phyloP scores from a whole-genome alignment of 176 grass and related monocot species.

The Echinochloa phyllopogon region DNA sequence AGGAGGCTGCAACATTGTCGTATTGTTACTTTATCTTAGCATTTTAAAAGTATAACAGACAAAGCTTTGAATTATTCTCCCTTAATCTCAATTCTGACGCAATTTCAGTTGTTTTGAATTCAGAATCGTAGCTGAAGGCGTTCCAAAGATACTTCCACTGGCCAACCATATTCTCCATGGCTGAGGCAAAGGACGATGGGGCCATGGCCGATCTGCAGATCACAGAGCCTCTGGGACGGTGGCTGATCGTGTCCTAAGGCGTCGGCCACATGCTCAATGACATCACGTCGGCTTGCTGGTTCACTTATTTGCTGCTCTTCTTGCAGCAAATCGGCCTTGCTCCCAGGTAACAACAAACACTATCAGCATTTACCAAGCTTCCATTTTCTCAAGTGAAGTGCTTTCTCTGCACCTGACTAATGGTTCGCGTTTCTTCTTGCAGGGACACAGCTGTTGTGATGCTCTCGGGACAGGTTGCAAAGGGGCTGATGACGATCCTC shows the following conservation, averaged over 20 bases:
- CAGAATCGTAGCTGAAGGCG: slow-evolving; percentile 2
- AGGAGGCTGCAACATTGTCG: not conserved
- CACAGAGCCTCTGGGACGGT: slow-evolving; percentile 51
- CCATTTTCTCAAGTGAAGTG: no score
- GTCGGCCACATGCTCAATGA: slow-evolving; percentile 84
- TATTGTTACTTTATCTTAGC: not conserved
- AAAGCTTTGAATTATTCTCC: not conserved
- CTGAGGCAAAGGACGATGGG: no score
- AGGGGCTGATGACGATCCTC: slow-evolving; percentile 63
- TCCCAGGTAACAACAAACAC: slow-evolving; percentile 55
- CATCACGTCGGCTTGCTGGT: slow-evolving; percentile 83
- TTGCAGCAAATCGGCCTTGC: slow-evolving; percentile 67
- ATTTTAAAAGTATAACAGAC: not conserved
- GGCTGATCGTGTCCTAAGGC: slow-evolving; percentile 63
- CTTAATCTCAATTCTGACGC: not conserved
- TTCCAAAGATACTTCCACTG: not conserved
- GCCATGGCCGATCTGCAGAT: no score
- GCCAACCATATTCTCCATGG: slow-evolving; percentile 3
- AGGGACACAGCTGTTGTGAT: slow-evolving; percentile 71
- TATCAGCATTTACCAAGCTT: no score
- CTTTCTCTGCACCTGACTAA: not conserved
- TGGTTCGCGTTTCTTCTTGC: not conserved
- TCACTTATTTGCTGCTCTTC: slow-evolving; percentile 81
- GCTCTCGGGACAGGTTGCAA: slow-evolving; percentile 77
- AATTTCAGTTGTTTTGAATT: not conserved